Evolutionary conservation across 768 basidiomycete species (phyloP).

Genomic region (Hortiboletus flavorubellus): DNA sequence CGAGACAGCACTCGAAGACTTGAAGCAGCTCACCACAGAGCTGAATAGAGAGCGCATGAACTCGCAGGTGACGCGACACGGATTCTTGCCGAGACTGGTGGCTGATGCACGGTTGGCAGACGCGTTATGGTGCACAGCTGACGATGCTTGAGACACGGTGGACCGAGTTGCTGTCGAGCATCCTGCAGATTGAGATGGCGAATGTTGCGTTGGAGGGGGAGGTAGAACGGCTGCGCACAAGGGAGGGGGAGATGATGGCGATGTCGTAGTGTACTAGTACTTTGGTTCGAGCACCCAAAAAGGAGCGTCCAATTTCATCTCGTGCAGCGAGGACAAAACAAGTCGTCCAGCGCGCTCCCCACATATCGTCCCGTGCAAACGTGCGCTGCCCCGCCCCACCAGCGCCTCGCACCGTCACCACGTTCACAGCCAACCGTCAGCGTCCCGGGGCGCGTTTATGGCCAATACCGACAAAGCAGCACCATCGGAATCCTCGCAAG

Average conservation of each 20-base stretch:
- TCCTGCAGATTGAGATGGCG: constrained; percentile 94
- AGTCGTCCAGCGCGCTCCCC: neutral
- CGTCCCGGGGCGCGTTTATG: constrained; percentile 81
- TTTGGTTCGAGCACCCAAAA: constrained; percentile 17
- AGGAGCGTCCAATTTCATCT: constrained; percentile 22
- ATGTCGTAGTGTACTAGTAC: neutral
- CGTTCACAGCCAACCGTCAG: constrained; percentile 24
- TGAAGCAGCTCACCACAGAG: constrained; percentile 76
- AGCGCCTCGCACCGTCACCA: neutral
- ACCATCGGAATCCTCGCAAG: constrained; percentile 33
- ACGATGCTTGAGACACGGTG: constrained; percentile 81
- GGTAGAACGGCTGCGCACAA: constrained; percentile 55
- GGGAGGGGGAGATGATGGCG: constrained; percentile 52
- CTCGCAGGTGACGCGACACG: constrained; percentile 53
- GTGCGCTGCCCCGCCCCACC: constrained; percentile 5
- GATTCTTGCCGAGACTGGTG: neutral
- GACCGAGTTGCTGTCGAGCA: constrained; percentile 88
- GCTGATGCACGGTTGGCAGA: constrained; percentile 41
- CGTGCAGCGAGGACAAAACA: constrained; percentile 10
- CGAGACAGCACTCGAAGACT: constrained; percentile 70
- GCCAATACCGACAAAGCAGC: constrained; percentile 56
- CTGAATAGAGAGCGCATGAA: constrained; percentile 90
- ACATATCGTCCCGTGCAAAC: neutral
- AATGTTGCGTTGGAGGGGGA: constrained; percentile 86
- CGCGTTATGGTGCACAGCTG: constrained; percentile 73